These are phyloP conservation scores for Mortierella hygrophila DNA, from an alignment of 192 early-diverging fungal species.

Conservation along the genomic window DNA sequence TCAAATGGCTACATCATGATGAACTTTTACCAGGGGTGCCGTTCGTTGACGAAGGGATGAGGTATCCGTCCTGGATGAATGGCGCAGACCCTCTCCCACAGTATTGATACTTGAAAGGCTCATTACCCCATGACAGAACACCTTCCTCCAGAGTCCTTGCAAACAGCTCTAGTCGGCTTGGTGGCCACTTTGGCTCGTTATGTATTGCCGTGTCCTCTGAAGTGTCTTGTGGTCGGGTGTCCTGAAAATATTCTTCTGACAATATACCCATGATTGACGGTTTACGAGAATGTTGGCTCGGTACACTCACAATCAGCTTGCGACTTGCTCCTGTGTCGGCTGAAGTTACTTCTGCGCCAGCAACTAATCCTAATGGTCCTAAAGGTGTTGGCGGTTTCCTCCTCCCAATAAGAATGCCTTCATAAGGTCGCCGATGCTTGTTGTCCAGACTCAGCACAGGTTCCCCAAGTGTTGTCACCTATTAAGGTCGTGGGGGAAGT, in stretches of 20 bases:
- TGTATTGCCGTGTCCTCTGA: background rate
- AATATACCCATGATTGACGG: conserved; percentile 67
- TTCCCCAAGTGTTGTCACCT: conserved; percentile 58
- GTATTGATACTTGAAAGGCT: conserved; percentile 57
- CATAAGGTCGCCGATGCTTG: conserved; percentile 75
- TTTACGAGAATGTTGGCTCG: conserved; percentile 72
- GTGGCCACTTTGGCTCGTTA: conserved; percentile 3
- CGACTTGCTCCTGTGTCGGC: background rate
- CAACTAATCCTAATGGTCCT: background rate
- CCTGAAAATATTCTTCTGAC: conserved; percentile 25
- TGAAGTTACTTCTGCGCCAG: too few relatives aligned
- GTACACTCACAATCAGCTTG: conserved; percentile 65
- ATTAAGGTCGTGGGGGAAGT: background rate
- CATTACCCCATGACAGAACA: conserved; percentile 80
- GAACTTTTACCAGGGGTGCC: background rate
- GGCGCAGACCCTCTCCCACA: conserved; percentile 16
- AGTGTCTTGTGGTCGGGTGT: background rate
- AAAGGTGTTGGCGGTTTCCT: background rate
- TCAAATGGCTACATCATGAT: background rate
- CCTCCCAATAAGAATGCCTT: conserved; percentile 68
- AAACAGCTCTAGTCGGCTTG: conserved; percentile 73
- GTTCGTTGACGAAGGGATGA: conserved; percentile 9
- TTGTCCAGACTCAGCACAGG: conserved; percentile 58
- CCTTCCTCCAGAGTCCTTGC: conserved; percentile 68
- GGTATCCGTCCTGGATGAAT: conserved; percentile 28